These are phyloP conservation scores for Cladosporium sp. DNA, from an alignment of 2,329 filamentous ascomycete genomes.

Conservation along the genomic window DNA sequence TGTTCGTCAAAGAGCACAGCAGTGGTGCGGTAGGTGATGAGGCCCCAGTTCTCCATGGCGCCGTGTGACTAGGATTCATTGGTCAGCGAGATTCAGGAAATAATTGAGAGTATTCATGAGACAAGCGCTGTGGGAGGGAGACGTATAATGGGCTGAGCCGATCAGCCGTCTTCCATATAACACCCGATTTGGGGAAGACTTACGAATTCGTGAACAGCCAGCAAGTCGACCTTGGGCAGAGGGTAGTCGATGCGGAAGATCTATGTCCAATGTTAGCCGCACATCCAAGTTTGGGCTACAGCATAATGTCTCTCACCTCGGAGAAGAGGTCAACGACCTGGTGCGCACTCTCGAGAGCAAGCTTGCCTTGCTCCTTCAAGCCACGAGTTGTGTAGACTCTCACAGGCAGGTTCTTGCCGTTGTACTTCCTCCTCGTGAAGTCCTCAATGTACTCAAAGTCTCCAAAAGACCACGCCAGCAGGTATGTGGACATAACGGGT, in stretches of 20 bases:
- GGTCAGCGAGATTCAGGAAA: conserved; percentile 34
- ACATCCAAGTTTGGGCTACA: not conserved
- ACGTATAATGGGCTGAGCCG: conserved; percentile 39
- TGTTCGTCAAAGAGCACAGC: conserved; percentile 94
- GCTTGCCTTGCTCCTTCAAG: conserved; percentile 86
- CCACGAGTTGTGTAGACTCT: conserved; percentile 93
- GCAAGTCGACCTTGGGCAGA: conserved; percentile 82
- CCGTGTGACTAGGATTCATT: conserved; percentile 53
- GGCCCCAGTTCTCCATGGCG: conserved; percentile 94
- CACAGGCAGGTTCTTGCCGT: conserved; percentile 84
- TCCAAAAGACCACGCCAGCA: conserved; percentile 89
- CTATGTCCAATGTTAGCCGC: conserved; percentile 22
- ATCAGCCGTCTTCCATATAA: conserved; percentile 17
- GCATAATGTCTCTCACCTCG: conserved; percentile 46
- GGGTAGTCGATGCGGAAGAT: conserved; percentile 92
- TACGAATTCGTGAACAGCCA: conserved; percentile 91
- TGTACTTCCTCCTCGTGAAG: conserved; percentile 82
- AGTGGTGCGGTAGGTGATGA: conserved; percentile 88
- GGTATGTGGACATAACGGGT: conserved; percentile 83
- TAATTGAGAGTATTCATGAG: not conserved
- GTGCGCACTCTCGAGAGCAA: conserved; percentile 84
- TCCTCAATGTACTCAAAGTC: conserved; percentile 97
- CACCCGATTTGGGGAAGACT: conserved; percentile 29
- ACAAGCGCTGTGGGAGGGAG: conserved; percentile 18
- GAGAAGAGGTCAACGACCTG: conserved; percentile 96